Evolutionary conservation across 768 basidiomycete genomes (phyloP).

Genomic region (Russula earlei): DNA sequence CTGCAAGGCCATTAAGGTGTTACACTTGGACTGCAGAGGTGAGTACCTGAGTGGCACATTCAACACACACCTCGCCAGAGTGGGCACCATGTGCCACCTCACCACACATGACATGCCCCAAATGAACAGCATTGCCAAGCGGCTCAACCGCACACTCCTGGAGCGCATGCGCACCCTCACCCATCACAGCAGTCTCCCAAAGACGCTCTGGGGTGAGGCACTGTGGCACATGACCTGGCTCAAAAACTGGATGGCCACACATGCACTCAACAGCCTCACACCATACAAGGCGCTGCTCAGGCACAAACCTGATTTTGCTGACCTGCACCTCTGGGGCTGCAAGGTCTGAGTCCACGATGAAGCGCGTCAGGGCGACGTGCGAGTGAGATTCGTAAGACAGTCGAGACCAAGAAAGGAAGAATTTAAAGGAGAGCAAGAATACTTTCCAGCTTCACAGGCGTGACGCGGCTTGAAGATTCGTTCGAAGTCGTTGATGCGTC

Average conservation of each 20-base stretch:
- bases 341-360: too few species aligned
- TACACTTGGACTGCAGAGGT: background rate
- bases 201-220: background rate
- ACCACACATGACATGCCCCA: background rate
- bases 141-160: background rate
- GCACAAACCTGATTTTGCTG: background rate
- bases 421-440: too few species aligned
- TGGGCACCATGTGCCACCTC: background rate
- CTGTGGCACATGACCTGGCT: background rate
- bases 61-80: background rate
- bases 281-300: background rate
- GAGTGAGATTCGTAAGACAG: too few species aligned
- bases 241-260: background rate
- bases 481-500: too few species aligned
- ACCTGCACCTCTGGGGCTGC: background rate
- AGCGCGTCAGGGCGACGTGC: too few species aligned
- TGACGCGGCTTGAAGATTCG: too few species aligned
- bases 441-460: too few species aligned
- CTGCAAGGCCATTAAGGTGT: background rate
- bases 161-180: background rate
- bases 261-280: slow-evolving; percentile 22
- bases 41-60: background rate
- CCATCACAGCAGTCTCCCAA: background rate
- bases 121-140: background rate
- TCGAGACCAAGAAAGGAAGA: background rate